Evolutionary conservation across 768 basidiomycete species (phyloP).

Genomic region (Floccularia luteovirens): DNA sequence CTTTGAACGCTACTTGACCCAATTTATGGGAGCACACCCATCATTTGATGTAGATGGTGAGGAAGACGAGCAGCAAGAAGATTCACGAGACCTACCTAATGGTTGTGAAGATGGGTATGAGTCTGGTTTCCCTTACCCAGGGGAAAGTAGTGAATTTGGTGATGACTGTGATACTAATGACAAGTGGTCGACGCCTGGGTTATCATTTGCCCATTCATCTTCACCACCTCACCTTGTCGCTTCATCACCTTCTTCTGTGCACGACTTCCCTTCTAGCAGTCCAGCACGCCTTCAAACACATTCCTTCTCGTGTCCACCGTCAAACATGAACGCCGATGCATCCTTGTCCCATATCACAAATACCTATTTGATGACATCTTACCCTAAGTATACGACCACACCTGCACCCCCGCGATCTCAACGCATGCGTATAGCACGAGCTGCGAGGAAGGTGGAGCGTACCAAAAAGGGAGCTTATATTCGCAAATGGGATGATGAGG

Average conservation of each 20-base stretch:
- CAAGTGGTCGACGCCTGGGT: slow-evolving; percentile 5
- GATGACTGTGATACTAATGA: no score
- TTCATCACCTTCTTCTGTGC: slow-evolving; percentile 5
- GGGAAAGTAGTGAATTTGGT: no score
- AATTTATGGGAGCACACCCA: slow-evolving; percentile 13
- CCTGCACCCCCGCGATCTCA: slow-evolving; percentile 33
- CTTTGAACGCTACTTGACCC: slow-evolving; percentile 21
- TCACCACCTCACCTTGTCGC: slow-evolving; percentile 13
- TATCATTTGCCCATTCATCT: not conserved
- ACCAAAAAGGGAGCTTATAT: slow-evolving; percentile 23
- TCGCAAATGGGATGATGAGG: slow-evolving; percentile 21
- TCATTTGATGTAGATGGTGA: slow-evolving; percentile 14
- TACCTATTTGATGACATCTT: not conserved
- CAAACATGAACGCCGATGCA: not conserved
- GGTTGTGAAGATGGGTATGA: no score
- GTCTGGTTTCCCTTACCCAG: no score
- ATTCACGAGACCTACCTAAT: not conserved
- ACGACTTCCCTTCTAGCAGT: slow-evolving; percentile 1
- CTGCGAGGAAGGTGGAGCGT: slow-evolving; percentile 18
- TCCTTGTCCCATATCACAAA: not conserved
- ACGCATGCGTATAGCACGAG: slow-evolving; percentile 24
- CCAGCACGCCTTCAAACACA: no score
- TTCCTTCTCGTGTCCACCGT: not conserved
- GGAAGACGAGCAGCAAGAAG: slow-evolving; percentile 12
- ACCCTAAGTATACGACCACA: slow-evolving; percentile 22